Percentiles rank a stretch among this genome's conserved stretches.
Evolutionary conservation across 371 early-diverging fungal genomes (phyloP).

Genomic region (Apophysomyces variabilis): DNA sequence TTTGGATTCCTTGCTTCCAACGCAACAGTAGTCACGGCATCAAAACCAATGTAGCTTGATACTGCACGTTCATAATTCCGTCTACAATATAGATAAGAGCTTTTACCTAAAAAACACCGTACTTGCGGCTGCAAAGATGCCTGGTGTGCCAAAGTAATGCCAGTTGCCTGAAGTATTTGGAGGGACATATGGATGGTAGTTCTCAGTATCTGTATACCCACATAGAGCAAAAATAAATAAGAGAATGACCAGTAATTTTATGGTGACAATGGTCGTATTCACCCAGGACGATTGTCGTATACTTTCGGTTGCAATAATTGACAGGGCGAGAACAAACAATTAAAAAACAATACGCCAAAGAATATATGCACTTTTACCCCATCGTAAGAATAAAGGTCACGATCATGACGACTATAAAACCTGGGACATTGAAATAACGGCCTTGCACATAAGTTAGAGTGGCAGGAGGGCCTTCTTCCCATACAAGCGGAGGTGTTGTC

Average conservation of each 20-base stretch:
- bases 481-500: constrained; percentile 69
- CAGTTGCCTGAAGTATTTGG: constrained; percentile 50
- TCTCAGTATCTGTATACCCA: constrained; percentile 66
- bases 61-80: not conserved
- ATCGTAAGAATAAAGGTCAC: constrained; percentile 62
- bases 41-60: constrained; percentile 85
- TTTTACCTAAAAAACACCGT: constrained; percentile 74
- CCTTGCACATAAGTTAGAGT: constrained; percentile 50
- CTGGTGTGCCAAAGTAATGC: constrained; percentile 69
- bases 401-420: constrained; percentile 65
- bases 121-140: constrained; percentile 78
- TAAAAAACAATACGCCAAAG: not conserved
- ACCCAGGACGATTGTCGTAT: constrained; percentile 74
- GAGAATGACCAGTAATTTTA: constrained; percentile 79
- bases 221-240: constrained; percentile 77
- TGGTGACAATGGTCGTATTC: constrained; percentile 69
- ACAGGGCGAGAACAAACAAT: not conserved
- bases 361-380: constrained; percentile 49
- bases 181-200: constrained; percentile 86
- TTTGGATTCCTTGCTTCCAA: constrained; percentile 86
- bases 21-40: constrained; percentile 86
- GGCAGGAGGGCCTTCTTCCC: constrained; percentile 45
- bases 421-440: constrained; percentile 76
- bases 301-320: constrained; percentile 15
- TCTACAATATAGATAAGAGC: not conserved